Base-by-base conservation (phyloP, 257 asterid genomes). In the Echium plantagineum region DNA sequence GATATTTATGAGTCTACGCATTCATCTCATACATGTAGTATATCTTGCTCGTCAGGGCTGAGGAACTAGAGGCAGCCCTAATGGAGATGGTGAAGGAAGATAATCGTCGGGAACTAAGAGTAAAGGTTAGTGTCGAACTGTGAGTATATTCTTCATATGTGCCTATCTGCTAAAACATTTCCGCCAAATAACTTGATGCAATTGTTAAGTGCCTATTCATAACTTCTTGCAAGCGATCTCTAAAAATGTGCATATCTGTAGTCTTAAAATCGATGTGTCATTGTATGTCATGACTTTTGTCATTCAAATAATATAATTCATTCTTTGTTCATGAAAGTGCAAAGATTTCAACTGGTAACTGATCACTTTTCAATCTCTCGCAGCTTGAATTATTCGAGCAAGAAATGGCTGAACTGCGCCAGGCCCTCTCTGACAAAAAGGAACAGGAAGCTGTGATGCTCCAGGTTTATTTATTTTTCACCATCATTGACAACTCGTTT, bases 21-120 rank as follows among this genome's bases (percentile, higher is more conserved):
- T 56, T 46, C 30, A 24, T 47, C 61, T 21, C 17, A 21, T 55
- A 19, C 32, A 28, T 57, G 60, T 21, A 68, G 20, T 52, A 30
- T 22, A 42, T 58, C 66, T 57, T 72, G 66, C 63, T 71, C 32
- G 66, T 47, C 77, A 86, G 97, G 80, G 87, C 90, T 55, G 97
- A 89, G 72, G 97, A 89, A 71, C 72, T 89, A 78, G 97, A 89
- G 81, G 77, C 90, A 19, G 97, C 97, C 31, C 81, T 89, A 28
- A 75, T 89, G 94, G 97, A 89, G 80, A 76, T 86, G 72, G 97
- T 82, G 73, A 62, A 75, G 71, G 82, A 83, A 74, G 97, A 90
- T 73, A 87, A 90, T 71, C 78, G 94, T 59, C 86, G 89, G 71
- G 84, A 87, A 77, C 66, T 90, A 67, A 80, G 83, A 72, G 94